phyloP scores from a whole-genome alignment of 2,329 filamentous ascomycete genomes.

The Xylaria sp. region DNA sequence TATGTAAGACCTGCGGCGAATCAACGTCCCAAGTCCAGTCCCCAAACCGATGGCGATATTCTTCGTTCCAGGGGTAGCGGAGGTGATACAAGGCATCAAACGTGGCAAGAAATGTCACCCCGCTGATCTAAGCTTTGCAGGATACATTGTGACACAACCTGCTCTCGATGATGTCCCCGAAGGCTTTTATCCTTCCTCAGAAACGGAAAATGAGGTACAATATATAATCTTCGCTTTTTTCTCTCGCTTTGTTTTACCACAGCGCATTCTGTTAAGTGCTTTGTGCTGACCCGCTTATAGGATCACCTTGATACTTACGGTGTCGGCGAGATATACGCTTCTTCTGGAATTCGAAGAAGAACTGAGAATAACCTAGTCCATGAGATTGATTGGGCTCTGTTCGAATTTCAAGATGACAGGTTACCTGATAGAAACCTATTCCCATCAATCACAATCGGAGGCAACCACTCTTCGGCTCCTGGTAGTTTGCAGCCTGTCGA shows the following conservation, averaged over 20 bases:
- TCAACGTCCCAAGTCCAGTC: slow-evolving; percentile 13
- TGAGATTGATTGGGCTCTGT: slow-evolving; percentile 95
- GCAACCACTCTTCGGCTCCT: slow-evolving; percentile 45
- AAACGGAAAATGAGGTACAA: slow-evolving; percentile 69
- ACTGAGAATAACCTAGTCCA: slow-evolving; percentile 77
- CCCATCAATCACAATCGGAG: slow-evolving; percentile 51
- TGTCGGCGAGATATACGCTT: slow-evolving; percentile 86
- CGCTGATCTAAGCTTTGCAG: slow-evolving; percentile 37
- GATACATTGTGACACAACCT: slow-evolving; percentile 87
- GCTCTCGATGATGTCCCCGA: slow-evolving; percentile 87
- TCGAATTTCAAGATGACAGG: slow-evolving; percentile 79
- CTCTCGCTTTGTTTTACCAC: not conserved
- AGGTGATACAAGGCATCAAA: slow-evolving; percentile 29
- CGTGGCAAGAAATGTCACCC: slow-evolving; percentile 21
- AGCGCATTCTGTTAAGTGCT: too few relatives aligned
- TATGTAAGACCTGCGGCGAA: slow-evolving; percentile 40
- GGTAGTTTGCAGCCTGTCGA: slow-evolving; percentile 62
- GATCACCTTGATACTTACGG: slow-evolving; percentile 85
- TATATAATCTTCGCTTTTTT: not conserved
- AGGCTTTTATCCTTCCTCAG: slow-evolving; percentile 80
- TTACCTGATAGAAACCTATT: slow-evolving; percentile 78
- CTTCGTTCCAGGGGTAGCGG: slow-evolving; percentile 18
- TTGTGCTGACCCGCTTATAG: slow-evolving; percentile 57
- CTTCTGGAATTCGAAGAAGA: slow-evolving; percentile 85
- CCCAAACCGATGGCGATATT: slow-evolving; percentile 7